phyloP scores from a whole-genome alignment of 2,329 filamentous ascomycete species.

The Sporothrix dimorphospora region DNA sequence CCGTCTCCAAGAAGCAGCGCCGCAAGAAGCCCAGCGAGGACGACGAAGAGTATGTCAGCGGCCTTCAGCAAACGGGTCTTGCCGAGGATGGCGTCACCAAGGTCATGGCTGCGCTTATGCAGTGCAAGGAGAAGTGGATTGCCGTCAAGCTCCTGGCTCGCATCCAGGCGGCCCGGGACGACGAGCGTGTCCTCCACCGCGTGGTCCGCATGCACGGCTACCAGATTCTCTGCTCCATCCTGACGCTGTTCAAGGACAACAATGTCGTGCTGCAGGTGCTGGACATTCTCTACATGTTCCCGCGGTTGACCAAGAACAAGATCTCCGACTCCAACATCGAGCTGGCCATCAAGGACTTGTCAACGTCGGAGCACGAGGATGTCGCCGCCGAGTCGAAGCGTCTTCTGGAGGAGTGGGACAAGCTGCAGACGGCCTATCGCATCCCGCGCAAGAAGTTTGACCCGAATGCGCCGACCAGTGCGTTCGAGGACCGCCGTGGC shows the following conservation, averaged over 20 bases:
- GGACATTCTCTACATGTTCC: slow-evolving; percentile 85
- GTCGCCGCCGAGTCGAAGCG: slow-evolving; percentile 72
- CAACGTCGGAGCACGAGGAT: slow-evolving; percentile 69
- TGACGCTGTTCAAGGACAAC: slow-evolving; percentile 79
- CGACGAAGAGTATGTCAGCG: slow-evolving; percentile 94
- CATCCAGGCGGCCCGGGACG: slow-evolving; percentile 76
- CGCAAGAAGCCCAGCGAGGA: slow-evolving; percentile 92
- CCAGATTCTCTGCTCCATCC: slow-evolving; percentile 84
- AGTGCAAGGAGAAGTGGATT: slow-evolving; percentile 99
- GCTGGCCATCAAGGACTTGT: slow-evolving; percentile 71
- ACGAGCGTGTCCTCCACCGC: slow-evolving; percentile 82
- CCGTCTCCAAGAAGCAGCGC: slow-evolving; percentile 84
- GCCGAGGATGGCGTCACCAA: slow-evolving; percentile 85
- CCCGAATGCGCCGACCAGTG: slow-evolving; percentile 59
- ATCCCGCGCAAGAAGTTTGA: slow-evolving; percentile 90
- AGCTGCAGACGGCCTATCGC: slow-evolving; percentile 85
- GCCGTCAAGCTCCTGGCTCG: slow-evolving; percentile 90
- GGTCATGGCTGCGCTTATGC: slow-evolving; percentile 95
- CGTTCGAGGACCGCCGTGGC: slow-evolving; percentile 64
- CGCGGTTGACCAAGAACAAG: slow-evolving; percentile 92
- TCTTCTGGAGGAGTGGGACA: slow-evolving; percentile 83
- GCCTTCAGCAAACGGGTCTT: slow-evolving; percentile 76
- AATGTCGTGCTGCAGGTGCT: slow-evolving; percentile 90
- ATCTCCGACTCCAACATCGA: slow-evolving; percentile 97
- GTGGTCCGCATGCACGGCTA: slow-evolving; percentile 98